Evolutionary conservation across 345 rosid genomes (phyloP), one percentile per base, ranked within the genome.

Genomic region (Adansonia digitata): DNA sequence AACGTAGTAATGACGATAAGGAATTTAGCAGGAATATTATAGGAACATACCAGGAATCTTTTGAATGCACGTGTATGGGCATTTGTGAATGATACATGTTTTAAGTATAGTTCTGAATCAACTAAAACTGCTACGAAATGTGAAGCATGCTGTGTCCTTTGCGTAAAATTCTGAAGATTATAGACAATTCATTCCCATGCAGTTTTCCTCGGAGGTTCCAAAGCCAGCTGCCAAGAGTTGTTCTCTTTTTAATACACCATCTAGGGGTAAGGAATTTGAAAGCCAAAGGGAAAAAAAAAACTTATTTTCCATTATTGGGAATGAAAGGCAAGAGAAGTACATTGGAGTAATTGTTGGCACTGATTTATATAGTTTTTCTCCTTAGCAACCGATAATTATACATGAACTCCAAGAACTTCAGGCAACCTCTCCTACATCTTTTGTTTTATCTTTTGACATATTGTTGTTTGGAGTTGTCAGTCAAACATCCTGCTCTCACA

Each of bases 41-140:
- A 74, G 75, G 79, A 76, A 72, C 70, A 48, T 70, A 78, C 68
- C 67, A 67, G 84, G 77, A 81, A 80, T 78, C 24, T 76, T 43
- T 64, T 39, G 48, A 70, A 76, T 7, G 75, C 81, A 76, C 76
- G 66, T 80, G 80, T 34, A 71, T 52, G 26, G 68, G 29, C 43
- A 14, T 61, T 61, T 31, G 39, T 70, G 53, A 52, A 72, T 46
- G 27, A 31, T 53, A 59, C 48, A 69, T 56, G 60, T 31, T 14
- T 61, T 35, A 72, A 62, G 15, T 55, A 57, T 26, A 13, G 64
- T 46, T 46, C 11, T 57, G 46, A 42, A 75, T 59, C 51, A 76
- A 72, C 20, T 13, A 78, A 78, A 76, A 76, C 64, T 71, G 67
- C 72, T 0, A 13, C n/a, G n/a, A n/a, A n/a, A n/a, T n/a, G n/a